phyloP scores from a whole-genome alignment of 805 yeast species.

The Candida michaelii region DNA sequence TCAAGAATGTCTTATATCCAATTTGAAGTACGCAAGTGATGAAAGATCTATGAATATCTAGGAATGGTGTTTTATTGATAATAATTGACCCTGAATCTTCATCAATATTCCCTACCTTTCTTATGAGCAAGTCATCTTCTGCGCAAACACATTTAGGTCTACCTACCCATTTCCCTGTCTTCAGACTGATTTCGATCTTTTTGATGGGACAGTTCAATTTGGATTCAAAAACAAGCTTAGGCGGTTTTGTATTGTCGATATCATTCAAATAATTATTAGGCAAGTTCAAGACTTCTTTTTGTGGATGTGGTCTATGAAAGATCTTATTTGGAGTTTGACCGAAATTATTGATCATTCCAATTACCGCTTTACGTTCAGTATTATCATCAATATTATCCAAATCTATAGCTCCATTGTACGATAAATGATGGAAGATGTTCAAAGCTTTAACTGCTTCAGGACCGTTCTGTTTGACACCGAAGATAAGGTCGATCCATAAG shows the following conservation, averaged over 20 bases:
- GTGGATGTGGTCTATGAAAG: constrained; percentile 67
- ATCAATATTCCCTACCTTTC: constrained; percentile 26
- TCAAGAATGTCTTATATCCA: constrained; percentile 42
- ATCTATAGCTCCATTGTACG: constrained; percentile 82
- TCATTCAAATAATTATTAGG: constrained; percentile 37
- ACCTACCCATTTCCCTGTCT: constrained; percentile 51
- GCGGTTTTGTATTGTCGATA: constrained; percentile 28
- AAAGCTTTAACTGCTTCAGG: constrained; percentile 60
- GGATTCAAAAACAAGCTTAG: constrained; percentile 45
- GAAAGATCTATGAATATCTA: constrained; percentile 39
- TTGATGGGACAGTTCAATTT: constrained; percentile 40
- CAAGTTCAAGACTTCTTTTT: constrained; percentile 37
- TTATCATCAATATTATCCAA: constrained; percentile 73
- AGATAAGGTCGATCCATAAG: constrained; percentile 82
- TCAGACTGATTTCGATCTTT: constrained; percentile 45
- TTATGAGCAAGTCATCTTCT: constrained; percentile 36
- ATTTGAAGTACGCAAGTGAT: constrained; percentile 43
- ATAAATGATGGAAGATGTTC: constrained; percentile 80
- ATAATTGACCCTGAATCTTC: constrained; percentile 31
- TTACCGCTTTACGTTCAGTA: constrained; percentile 69
- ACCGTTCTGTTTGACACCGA: constrained; percentile 81
- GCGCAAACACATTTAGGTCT: constrained; percentile 40
- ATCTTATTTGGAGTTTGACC: constrained; percentile 86
- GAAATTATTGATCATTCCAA: constrained; percentile 85
- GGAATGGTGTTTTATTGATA: constrained; percentile 44